Conservation (phyloP, 2,329 filamentous ascomycete genomes). For the Phoma sp. region DNA sequence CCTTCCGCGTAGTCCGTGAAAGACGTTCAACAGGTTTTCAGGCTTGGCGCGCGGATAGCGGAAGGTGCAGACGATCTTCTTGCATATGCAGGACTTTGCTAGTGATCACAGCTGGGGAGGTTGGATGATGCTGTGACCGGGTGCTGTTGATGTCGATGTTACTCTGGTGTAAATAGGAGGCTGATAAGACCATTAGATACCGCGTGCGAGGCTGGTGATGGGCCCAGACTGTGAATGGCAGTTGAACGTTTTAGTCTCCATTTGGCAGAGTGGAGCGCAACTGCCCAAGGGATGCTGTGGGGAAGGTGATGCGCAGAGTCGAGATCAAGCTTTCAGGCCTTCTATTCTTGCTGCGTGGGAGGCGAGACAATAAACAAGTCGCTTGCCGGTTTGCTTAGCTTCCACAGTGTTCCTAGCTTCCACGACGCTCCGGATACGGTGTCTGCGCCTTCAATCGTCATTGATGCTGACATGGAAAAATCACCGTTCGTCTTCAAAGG, state of each 20-base stretch:
- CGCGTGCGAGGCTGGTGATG: slow-evolving; percentile 12
- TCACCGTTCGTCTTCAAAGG: background rate
- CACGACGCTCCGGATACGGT: too few relatives aligned
- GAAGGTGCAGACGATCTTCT: background rate
- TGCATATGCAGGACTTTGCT: slow-evolving; percentile 1
- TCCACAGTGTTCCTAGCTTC: background rate
- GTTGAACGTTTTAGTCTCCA: slow-evolving; percentile 1
- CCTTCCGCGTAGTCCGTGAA: slow-evolving; percentile 2
- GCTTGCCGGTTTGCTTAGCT: slow-evolving; percentile 9
- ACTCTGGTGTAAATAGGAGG: slow-evolving; percentile 1
- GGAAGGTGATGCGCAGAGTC: slow-evolving; percentile 2
- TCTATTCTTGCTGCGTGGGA: slow-evolving; percentile 4
- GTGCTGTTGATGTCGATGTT: background rate
- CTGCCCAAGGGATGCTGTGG: background rate
- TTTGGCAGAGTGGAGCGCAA: slow-evolving; percentile 5
- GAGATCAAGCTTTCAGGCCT: slow-evolving; percentile 15
- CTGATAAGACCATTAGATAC: slow-evolving; percentile 9
- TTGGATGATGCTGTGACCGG: slow-evolving; percentile 3
- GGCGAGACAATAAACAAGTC: slow-evolving; percentile 1
- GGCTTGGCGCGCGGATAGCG: slow-evolving; percentile 11
- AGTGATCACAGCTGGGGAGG: slow-evolving; percentile 6
- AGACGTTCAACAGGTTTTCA: background rate
- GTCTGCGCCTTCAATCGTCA: background rate
- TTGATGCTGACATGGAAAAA: background rate
- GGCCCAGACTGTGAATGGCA: slow-evolving; percentile 13